Evolutionary conservation across 225 moss, liverwort and hornwort species (phyloP), one percentile per base, ranked within the genome.

Genomic region (Pseudoscleropodium purum): DNA sequence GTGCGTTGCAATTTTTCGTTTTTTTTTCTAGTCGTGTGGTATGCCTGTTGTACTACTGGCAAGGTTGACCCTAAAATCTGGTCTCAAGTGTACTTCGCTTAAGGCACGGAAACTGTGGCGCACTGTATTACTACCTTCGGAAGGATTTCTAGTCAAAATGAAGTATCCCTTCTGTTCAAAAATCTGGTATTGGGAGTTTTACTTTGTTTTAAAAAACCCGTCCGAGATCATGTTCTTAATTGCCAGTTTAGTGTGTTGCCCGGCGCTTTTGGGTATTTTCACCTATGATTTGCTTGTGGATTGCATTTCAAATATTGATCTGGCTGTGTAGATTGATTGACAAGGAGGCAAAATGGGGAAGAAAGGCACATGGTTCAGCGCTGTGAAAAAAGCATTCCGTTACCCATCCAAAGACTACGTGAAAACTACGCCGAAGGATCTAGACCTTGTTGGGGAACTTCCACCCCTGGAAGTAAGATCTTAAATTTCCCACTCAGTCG

Each of bases 321-420:
- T n/a, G 62, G 30, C n/a, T 85, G 65, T 90, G 87, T 62, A 93
- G 93, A 75, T 87, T 87, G 84, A 76, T 87, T 84, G 84, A 84
- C 70, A 81, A 73, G 86, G 82, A 79, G 84, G 20, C 86, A 87
- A 78, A 41, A 93, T 93, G 93, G 93, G 93, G 72, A 93, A 93
- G 87, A 93, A 90, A 89, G 92, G 93, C 52, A 89, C 90, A 82
- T 95, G 94, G 94, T 91, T 95, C 64, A 93, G 90, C 76, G 93
- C 93, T 87, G 93, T 95, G 80, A 95, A 92, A 31, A 95, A 90
- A 70, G 94, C 92, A 69, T 95, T 95, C 36, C 92, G 94, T 51
- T 93, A 92, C n/a, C 90, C 93, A 68, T 93, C 94, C 80, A 94
- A 94, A 75, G 95, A 96, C 89, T 79, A 85, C 33, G 93, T 91